phyloP scores from a whole-genome alignment of 2,329 filamentous ascomycete species.

The Curvularia eragrostidis region DNA sequence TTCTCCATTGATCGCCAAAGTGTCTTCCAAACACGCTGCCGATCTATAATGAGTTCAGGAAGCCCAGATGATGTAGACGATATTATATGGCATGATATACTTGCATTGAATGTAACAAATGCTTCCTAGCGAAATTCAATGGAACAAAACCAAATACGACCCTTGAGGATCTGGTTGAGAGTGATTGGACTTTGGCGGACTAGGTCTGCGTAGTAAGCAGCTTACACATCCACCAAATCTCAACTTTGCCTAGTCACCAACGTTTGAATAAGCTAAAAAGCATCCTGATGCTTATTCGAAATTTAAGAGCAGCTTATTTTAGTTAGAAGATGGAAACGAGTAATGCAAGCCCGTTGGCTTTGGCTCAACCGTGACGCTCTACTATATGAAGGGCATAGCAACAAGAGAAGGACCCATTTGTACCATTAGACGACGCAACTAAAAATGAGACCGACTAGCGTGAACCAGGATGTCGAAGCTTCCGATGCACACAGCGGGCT shows the following conservation, averaged over 20 bases:
- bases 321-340: background rate
- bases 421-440: background rate
- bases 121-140: background rate
- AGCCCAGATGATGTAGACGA: too few relatives aligned
- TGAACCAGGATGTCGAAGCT: background rate
- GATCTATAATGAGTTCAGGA: background rate
- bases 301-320: background rate
- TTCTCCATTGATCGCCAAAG: background rate
- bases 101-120: background rate
- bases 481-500: background rate
- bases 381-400: background rate
- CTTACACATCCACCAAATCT: slow-evolving; percentile 1
- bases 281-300: background rate
- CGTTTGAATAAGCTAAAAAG: background rate
- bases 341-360: too few relatives aligned
- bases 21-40: background rate
- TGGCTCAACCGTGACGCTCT: background rate
- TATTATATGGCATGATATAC: too few relatives aligned
- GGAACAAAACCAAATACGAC: background rate
- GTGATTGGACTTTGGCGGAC: background rate
- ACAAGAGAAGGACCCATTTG: background rate
- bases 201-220: background rate
- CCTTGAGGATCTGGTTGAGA: background rate
- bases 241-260: slow-evolving; percentile 1
- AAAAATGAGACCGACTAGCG: background rate